Evolutionary conservation across 177 flowering plant genomes (phyloP).

Genomic region (Vitis hybrid): DNA sequence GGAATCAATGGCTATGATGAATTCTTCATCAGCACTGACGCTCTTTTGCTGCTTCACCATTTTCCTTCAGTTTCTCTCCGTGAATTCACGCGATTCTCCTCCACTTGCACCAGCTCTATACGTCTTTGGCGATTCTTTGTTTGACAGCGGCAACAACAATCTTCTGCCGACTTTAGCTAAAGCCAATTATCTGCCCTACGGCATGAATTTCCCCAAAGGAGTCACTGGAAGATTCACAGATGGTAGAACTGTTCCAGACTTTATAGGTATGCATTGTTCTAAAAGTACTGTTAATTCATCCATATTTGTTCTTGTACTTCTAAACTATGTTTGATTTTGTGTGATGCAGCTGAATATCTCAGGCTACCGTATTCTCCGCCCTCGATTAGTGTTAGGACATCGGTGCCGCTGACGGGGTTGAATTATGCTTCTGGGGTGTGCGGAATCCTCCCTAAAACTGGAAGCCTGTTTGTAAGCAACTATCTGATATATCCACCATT

Average conservation of each 20-base stretch:
- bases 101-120: slow-evolving; percentile 53
- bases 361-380: slow-evolving; percentile 43
- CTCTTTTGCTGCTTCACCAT: not conserved
- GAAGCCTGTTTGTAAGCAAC: slow-evolving; percentile 26
- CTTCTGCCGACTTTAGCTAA: slow-evolving; percentile 33
- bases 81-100: not conserved
- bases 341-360: slow-evolving; percentile 34
- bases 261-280: slow-evolving; percentile 34
- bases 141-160: slow-evolving; percentile 68
- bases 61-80: slow-evolving; percentile 2
- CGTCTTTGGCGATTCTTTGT: slow-evolving; percentile 63
- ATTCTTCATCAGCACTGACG: not conserved
- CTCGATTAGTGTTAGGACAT: slow-evolving; percentile 8
- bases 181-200: slow-evolving; percentile 56
- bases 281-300: not conserved
- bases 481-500: not conserved
- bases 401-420: slow-evolving; percentile 21
- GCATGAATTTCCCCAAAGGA: slow-evolving; percentile 38
- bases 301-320: no score
- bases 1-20: no score
- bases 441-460: slow-evolving; percentile 47
- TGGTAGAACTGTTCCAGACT: slow-evolving; percentile 53
- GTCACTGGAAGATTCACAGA: slow-evolving; percentile 68
- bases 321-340: not conserved
- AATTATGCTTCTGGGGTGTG: slow-evolving; percentile 51